phyloP scores from a whole-genome alignment of 1,284 basidiomycete genomes.

The Apiotrichum porosum region DNA sequence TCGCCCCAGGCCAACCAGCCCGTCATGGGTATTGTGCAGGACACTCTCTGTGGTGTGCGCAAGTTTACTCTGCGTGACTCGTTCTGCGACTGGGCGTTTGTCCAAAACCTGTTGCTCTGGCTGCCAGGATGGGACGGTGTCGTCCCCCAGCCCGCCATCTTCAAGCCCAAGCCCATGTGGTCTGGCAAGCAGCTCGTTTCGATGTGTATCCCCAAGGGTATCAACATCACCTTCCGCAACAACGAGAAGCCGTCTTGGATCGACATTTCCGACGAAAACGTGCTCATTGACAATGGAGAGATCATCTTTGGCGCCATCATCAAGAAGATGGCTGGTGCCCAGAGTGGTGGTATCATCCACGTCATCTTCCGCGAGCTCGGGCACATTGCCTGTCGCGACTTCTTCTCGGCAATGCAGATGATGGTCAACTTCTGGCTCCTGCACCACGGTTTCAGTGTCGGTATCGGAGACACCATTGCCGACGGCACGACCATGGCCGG shows the following conservation, averaged over 20 bases:
- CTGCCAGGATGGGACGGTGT: conserved; percentile 94
- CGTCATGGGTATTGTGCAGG: conserved; percentile 99
- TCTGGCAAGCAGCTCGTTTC: conserved; percentile 95
- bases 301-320: conserved; percentile 92
- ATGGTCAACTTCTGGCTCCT: conserved; percentile 98
- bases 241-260: conserved; percentile 74
- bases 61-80: conserved; percentile 94
- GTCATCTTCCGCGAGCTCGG: conserved; percentile 98
- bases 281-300: conserved; percentile 96
- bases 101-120: conserved; percentile 98
- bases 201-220: conserved; percentile 89
- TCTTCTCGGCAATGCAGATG: conserved; percentile 91
- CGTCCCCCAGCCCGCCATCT: conserved; percentile 85
- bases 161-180: conserved; percentile 97
- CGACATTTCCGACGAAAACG: conserved; percentile 86
- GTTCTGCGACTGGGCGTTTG: conserved; percentile 87
- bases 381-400: conserved; percentile 81
- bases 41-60: conserved; percentile 94
- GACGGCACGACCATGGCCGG: conserved; percentile 80
- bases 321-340: conserved; percentile 96
- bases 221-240: conserved; percentile 74
- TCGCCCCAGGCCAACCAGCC: conserved; percentile 99
- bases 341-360: conserved; percentile 91
- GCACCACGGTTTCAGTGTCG: conserved; percentile 98
- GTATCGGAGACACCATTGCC: conserved; percentile 97